Base-by-base conservation (phyloP, 225 moss, liverwort and hornwort species). In the Marchantia paleacea region DNA sequence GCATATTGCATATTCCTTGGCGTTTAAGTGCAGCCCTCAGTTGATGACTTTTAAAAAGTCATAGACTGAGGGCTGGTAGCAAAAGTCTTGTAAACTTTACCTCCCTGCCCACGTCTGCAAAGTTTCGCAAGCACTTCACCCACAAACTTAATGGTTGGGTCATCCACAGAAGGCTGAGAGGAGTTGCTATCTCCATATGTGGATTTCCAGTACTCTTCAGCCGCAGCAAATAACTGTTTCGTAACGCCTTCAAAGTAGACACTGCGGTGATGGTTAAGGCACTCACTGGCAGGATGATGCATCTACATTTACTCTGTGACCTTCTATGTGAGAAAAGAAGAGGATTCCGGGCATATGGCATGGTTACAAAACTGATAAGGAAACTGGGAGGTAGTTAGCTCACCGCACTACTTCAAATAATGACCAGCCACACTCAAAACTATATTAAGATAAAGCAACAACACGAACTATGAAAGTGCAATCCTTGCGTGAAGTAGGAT, bases 41-140 rank as follows among this genome's bases (percentile, higher is more conserved):
- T 10, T 16, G 24, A 62, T 39, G 39, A 62, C 62, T 24, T 19
- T 4, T 39, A 12, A 14, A 11, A 6, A 28, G 69, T 70, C 31
- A 70, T 39, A 24, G 51, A 24, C 10, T 54, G 54, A 74, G 51
- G 48, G 12, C 28, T 0, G 12, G 26, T 66, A 1, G 39, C 39
- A 39, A 39, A 18, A 6, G 52, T 13, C 26, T 29, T 74, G 4
- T 26, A 10, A 52, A 58, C 30, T 75, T 78, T 77, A 94, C 97
- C 97, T 84, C 90, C 89, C 86, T 92, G 90, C 51, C 97, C 97
- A 82, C 97, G 93, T 78, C 97, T 91, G 77, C 97, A 87, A 61
- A 97, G 87, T 61, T 82, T 87, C 68, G 88, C 86, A 50, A 95
- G 81, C 63, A 91, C 87, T 82, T 92, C 94, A 28, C 93, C 93